A percentile compares a stretch with the other conserved stretches of the same genome.
These are phyloP conservation scores for Hapsidospora chrysogenum DNA, from an alignment of 495 filamentous ascomycete genomes.

Conservation along the genomic window DNA sequence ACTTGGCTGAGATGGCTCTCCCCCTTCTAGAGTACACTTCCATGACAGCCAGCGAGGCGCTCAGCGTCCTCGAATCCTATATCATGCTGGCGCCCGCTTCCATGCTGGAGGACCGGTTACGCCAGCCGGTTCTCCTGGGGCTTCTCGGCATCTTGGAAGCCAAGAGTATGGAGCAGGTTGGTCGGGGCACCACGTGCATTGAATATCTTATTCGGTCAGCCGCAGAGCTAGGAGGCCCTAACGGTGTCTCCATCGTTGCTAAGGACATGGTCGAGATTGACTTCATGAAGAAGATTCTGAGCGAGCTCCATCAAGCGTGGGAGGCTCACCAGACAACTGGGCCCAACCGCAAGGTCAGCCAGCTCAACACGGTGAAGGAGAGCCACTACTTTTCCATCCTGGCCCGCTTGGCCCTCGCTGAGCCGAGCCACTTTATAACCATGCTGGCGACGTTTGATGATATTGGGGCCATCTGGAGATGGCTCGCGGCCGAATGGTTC, in stretches of 20 bases:
- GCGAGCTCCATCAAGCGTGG: slow-evolving; percentile 53
- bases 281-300: slow-evolving; percentile 48
- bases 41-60: slow-evolving; percentile 27
- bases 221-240: slow-evolving; percentile 46
- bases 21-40: slow-evolving; percentile 55
- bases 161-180: slow-evolving; percentile 48
- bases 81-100: slow-evolving; percentile 59
- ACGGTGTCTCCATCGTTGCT: slow-evolving; percentile 46
- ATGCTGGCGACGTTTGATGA: slow-evolving; percentile 26
- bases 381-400: slow-evolving; percentile 76
- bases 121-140: slow-evolving; percentile 35
- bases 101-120: slow-evolving; percentile 49
- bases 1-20: slow-evolving; percentile 49
- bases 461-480: slow-evolving; percentile 38
- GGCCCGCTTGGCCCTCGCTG: slow-evolving; percentile 56
- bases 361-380: slow-evolving; percentile 51
- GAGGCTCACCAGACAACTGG: slow-evolving; percentile 61
- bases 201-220: slow-evolving; percentile 57
- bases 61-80: slow-evolving; percentile 58
- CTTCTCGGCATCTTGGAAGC: slow-evolving; percentile 42
- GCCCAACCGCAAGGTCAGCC: slow-evolving; percentile 44
- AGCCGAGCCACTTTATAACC: slow-evolving; percentile 45
- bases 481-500: slow-evolving; percentile 84
- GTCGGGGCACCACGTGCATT: slow-evolving; percentile 45
- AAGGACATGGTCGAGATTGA: slow-evolving; percentile 51